A percentile compares a stretch with the other conserved stretches of the same genome.
Evolutionary conservation across 1,284 basidiomycete species (phyloP).

Genomic region (Fistulina hepatica): DNA sequence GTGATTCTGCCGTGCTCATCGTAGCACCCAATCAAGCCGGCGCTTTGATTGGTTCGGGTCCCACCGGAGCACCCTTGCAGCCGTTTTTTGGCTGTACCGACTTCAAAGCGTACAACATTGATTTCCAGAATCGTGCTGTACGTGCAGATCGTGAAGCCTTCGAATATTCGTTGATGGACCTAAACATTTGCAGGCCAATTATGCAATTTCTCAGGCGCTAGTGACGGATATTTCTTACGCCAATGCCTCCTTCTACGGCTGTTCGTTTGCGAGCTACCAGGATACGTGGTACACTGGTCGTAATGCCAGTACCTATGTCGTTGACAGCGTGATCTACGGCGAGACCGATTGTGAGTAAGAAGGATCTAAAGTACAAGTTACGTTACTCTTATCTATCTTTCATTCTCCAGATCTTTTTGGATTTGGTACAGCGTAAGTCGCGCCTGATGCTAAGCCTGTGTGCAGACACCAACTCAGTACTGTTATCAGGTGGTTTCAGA

Average conservation of each 20-base stretch:
- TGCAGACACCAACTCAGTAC: neutral
- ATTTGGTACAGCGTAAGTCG: constrained; percentile 42
- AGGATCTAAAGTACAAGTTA: neutral
- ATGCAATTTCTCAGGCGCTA: constrained; percentile 47
- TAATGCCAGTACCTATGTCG: constrained; percentile 48
- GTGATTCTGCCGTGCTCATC: constrained; percentile 40
- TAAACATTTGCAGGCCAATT: constrained; percentile 34
- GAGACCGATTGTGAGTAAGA: constrained; percentile 46
- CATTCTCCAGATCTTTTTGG: constrained; percentile 39
- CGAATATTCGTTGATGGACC: neutral
- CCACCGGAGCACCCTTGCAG: constrained; percentile 44
- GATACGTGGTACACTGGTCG: constrained; percentile 59
- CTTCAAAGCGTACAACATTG: constrained; percentile 57
- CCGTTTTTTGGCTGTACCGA: constrained; percentile 44
- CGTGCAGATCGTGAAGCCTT: constrained; percentile 13
- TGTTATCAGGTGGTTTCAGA: constrained; percentile 45
- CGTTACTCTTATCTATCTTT: neutral
- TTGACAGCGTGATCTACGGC: constrained; percentile 52
- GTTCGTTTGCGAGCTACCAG: constrained; percentile 50
- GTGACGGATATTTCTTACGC: constrained; percentile 49
- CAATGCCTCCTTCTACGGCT: constrained; percentile 60
- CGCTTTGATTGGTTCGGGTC: constrained; percentile 44
- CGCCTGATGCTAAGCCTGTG: neutral
- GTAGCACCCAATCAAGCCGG: constrained; percentile 39
- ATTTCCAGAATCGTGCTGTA: constrained; percentile 57